phyloP scores from a whole-genome alignment of 495 filamentous ascomycete genomes.

The Annulohypoxylon nitens region DNA sequence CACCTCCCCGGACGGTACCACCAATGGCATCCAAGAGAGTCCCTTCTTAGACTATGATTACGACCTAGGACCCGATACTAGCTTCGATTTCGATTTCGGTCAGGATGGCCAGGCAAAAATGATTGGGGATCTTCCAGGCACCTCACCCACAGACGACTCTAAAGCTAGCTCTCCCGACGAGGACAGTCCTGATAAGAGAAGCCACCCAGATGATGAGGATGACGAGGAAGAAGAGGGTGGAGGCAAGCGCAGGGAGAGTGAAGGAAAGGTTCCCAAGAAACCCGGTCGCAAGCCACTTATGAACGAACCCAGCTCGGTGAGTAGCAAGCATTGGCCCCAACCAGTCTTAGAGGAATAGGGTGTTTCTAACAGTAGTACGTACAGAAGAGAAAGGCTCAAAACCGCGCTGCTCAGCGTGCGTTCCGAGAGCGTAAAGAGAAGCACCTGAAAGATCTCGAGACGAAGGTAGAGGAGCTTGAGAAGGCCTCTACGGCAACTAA shows the following conservation, averaged over 20 bases:
- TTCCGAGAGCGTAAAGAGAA: slow-evolving; percentile 99
- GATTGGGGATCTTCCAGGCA: slow-evolving; percentile 81
- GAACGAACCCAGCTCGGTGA: slow-evolving; percentile 94
- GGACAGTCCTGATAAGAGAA: slow-evolving; percentile 85
- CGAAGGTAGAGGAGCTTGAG: slow-evolving; percentile 92
- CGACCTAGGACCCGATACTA: slow-evolving; percentile 64
- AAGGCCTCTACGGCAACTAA: slow-evolving; percentile 85
- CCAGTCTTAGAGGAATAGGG: background rate
- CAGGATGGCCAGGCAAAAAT: slow-evolving; percentile 74
- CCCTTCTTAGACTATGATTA: slow-evolving; percentile 86
- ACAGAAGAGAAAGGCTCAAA: slow-evolving; percentile 98
- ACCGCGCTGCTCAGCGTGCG: slow-evolving; percentile 94
- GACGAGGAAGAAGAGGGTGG: slow-evolving; percentile 72
- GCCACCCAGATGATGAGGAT: slow-evolving; percentile 76
- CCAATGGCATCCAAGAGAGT: slow-evolving; percentile 73
- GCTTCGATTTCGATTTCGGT: slow-evolving; percentile 75
- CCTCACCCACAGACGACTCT: slow-evolving; percentile 51
- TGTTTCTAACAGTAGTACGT: slow-evolving; percentile 58
- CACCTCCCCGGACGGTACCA: slow-evolving; percentile 36
- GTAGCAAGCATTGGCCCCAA: slow-evolving; percentile 51
- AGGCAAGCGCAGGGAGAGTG: slow-evolving; percentile 84
- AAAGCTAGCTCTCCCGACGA: slow-evolving; percentile 70
- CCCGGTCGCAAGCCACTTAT: slow-evolving; percentile 96
- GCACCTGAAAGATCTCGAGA: slow-evolving; percentile 95
- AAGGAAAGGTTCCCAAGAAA: slow-evolving; percentile 86